Evolutionary conservation across 768 basidiomycete species (phyloP).

Genomic region (Sporobolomyces roseus): DNA sequence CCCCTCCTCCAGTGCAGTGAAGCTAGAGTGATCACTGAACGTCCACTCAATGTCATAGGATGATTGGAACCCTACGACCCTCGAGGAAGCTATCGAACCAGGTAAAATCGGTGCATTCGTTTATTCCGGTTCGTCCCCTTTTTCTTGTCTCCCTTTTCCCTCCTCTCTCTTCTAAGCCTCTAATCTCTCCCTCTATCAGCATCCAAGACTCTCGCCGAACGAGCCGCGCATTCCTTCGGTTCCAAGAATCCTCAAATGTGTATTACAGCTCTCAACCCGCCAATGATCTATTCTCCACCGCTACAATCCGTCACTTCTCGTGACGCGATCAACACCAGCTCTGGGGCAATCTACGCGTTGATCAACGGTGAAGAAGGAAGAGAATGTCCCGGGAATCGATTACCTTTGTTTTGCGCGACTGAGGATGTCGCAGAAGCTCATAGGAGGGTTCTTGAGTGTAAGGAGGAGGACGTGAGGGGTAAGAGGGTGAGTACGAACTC

Average conservation of each 20-base stretch:
- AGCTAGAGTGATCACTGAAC: too few relatives aligned
- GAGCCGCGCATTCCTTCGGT: conserved; percentile 41
- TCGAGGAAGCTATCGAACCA: conserved; percentile 29
- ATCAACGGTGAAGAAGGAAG: conserved; percentile 30
- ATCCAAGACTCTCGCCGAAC: conserved; percentile 42
- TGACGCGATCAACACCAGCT: conserved; percentile 41
- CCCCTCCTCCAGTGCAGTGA: too few relatives aligned
- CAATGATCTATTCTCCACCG: conserved; percentile 45
- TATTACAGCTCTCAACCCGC: conserved; percentile 40
- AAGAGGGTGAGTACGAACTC: conserved; percentile 25
- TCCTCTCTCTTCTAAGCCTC: background rate
- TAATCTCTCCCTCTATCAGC: background rate
- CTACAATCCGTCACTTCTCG: conserved; percentile 28
- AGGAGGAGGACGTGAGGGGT: conserved; percentile 27
- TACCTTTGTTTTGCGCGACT: conserved; percentile 41
- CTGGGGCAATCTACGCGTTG: conserved; percentile 39
- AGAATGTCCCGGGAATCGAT: conserved; percentile 32
- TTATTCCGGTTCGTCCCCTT: conserved; percentile 3
- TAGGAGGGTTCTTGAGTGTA: conserved; percentile 24
- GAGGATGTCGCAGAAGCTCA: conserved; percentile 42
- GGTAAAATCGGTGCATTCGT: conserved; percentile 22
- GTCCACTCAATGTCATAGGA: too few relatives aligned
- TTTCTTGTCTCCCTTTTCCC: background rate
- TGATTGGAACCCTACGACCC: conserved; percentile 43
- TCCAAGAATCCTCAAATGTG: conserved; percentile 13